Conservation (phyloP, 768 basidiomycete genomes). For the Hysterangium stoloniferum region DNA sequence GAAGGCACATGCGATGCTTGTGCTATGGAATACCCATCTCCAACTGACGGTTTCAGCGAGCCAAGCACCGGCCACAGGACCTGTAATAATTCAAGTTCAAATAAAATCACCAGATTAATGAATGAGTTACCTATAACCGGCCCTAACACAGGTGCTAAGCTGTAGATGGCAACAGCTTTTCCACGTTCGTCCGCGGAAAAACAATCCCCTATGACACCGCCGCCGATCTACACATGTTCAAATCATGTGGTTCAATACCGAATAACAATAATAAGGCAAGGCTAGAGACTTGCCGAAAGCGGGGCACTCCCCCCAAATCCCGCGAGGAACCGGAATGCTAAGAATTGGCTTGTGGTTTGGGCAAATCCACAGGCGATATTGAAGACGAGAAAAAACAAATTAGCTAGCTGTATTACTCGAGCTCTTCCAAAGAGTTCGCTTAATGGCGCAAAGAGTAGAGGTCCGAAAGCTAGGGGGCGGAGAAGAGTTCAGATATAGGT, state of each 20-base stretch:
- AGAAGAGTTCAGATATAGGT: not conserved
- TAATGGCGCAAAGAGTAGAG: conserved; percentile 39
- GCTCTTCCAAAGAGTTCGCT: conserved; percentile 68
- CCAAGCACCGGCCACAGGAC: conserved; percentile 3
- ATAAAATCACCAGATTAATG: too few species aligned
- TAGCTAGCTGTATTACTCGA: conserved; percentile 50
- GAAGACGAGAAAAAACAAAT: conserved; percentile 51
- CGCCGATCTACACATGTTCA: conserved; percentile 40
- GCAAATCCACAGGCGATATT: conserved; percentile 63
- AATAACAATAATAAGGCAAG: too few species aligned
- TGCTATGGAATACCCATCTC: conserved; percentile 75
- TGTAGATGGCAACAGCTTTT: conserved; percentile 19
- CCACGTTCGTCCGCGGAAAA: conserved; percentile 14
- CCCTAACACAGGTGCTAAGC: conserved; percentile 53
- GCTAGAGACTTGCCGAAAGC: conserved; percentile 39
- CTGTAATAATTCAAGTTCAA: too few species aligned
- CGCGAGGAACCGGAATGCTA: conserved; percentile 61
- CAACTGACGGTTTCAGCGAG: conserved; percentile 57
- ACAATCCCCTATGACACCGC: conserved; percentile 34
- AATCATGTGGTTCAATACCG: not conserved
- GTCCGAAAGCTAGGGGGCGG: conserved; percentile 10
- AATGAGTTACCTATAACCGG: conserved; percentile 41
- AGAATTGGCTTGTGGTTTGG: conserved; percentile 41
- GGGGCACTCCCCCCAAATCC: conserved; percentile 72
- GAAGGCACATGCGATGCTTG: conserved; percentile 45